These are phyloP conservation scores for Macrolepiota fuliginosa DNA, from an alignment of 768 basidiomycete genomes.

Conservation along the genomic window DNA sequence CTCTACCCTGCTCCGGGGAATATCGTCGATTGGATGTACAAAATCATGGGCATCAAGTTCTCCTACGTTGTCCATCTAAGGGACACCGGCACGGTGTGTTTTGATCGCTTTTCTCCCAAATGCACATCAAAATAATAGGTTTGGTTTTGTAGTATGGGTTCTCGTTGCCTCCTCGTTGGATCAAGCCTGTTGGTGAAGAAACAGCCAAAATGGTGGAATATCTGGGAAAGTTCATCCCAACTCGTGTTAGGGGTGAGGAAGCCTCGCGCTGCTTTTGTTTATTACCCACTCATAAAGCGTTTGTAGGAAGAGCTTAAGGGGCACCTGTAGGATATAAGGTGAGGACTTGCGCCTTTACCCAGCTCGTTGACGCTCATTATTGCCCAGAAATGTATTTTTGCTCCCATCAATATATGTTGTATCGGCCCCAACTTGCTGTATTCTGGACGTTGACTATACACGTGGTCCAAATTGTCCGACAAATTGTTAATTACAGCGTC, in stretches of 20 bases:
- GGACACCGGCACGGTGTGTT: conserved; percentile 35
- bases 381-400: background rate
- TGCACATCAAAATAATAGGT: background rate
- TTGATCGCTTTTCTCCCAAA: background rate
- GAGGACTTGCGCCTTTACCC: no score
- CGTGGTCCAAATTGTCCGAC: no score
- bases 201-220: conserved; percentile 62
- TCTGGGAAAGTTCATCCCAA: conserved; percentile 63
- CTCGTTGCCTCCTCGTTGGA: conserved; percentile 66
- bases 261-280: background rate
- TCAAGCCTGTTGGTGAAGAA: conserved; percentile 80
- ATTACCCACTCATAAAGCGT: background rate
- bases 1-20: conserved; percentile 35
- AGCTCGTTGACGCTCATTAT: background rate
- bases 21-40: conserved; percentile 36
- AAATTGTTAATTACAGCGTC: no score
- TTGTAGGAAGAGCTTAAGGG: conserved; percentile 3
- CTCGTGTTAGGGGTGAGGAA: conserved; percentile 11
- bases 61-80: conserved; percentile 32
- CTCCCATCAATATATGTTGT: background rate
- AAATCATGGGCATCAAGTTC: conserved; percentile 28
- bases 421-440: no score
- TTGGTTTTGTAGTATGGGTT: conserved; percentile 61
- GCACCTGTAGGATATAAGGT: no score
- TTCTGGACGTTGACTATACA: no score